These are phyloP conservation scores for Paraphoma chrysanthemicola DNA, from an alignment of 2,329 filamentous ascomycete genomes.

Conservation along the genomic window DNA sequence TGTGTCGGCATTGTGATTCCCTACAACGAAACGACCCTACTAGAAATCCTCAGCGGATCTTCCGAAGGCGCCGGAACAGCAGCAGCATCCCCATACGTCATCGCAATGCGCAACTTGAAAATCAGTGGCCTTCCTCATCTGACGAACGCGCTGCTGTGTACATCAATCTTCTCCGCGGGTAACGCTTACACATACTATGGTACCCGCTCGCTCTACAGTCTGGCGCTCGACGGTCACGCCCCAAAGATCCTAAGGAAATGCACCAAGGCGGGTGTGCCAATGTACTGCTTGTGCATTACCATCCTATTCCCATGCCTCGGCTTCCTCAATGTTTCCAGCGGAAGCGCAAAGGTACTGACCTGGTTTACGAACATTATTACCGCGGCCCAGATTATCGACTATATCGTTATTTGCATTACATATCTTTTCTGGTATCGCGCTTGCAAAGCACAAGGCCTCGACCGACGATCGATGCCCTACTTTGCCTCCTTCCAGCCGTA, in stretches of 20 bases:
- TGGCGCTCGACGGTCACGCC: slow-evolving; percentile 59
- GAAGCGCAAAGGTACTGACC: slow-evolving; percentile 69
- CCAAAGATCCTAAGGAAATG: slow-evolving; percentile 63
- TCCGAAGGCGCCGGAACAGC: slow-evolving; percentile 50
- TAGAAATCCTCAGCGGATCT: slow-evolving; percentile 54
- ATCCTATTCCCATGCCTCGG: slow-evolving; percentile 71
- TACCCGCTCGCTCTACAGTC: slow-evolving; percentile 57
- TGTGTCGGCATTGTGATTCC: slow-evolving; percentile 58
- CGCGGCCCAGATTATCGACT: slow-evolving; percentile 63
- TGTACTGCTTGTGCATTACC: slow-evolving; percentile 73
- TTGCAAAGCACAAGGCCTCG: slow-evolving; percentile 52
- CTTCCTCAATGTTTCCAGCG: slow-evolving; percentile 74
- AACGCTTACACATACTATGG: slow-evolving; percentile 62
- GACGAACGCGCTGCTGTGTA: slow-evolving; percentile 61
- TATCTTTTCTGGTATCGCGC: slow-evolving; percentile 65
- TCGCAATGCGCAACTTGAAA: slow-evolving; percentile 60
- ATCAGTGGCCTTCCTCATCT: slow-evolving; percentile 62
- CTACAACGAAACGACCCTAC: slow-evolving; percentile 72
- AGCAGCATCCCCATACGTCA: slow-evolving; percentile 65
- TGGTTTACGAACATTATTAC: slow-evolving; percentile 79
- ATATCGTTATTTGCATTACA: slow-evolving; percentile 59
- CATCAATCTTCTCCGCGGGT: slow-evolving; percentile 62
- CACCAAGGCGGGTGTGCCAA: slow-evolving; percentile 68
- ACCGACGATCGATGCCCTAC: slow-evolving; percentile 55
- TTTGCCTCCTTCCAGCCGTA: slow-evolving; percentile 45